Evolutionary conservation across 2,329 filamentous ascomycete genomes (phyloP).

Genomic region (Pseudogymnoascus sp.): DNA sequence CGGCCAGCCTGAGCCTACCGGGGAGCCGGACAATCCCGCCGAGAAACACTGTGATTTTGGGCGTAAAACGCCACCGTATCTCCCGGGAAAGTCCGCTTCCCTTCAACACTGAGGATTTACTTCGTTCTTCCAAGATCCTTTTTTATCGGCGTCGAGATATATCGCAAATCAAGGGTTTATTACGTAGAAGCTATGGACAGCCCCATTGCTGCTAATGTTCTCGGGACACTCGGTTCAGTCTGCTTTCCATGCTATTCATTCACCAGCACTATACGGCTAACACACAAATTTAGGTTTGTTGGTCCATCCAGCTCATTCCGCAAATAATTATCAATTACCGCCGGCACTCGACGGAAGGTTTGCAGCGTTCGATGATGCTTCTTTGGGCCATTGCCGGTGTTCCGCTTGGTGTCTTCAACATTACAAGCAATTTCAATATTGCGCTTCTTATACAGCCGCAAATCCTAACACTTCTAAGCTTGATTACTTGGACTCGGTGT

Average conservation of each 20-base stretch:
- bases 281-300: conserved; percentile 31
- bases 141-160: too few relatives aligned
- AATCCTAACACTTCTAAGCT: conserved; percentile 27
- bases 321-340: conserved; percentile 64
- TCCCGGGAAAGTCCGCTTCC: too few relatives aligned
- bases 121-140: too few relatives aligned
- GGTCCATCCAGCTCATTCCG: conserved; percentile 42
- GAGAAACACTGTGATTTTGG: too few relatives aligned
- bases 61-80: too few relatives aligned
- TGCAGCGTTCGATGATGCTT: conserved; percentile 67
- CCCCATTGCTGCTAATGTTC: conserved; percentile 48
- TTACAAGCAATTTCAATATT: conserved; percentile 26
- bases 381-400: conserved; percentile 63
- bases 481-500: conserved; percentile 29
- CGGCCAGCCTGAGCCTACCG: too few relatives aligned
- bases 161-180: not conserved
- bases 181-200: conserved; percentile 39
- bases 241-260: conserved; percentile 29
- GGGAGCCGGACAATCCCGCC: too few relatives aligned
- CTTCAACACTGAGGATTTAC: too few relatives aligned
- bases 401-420: conserved; percentile 47
- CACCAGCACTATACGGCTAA: not conserved
- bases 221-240: conserved; percentile 54
- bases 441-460: conserved; percentile 29
- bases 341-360: conserved; percentile 56